Base-by-base conservation (phyloP, 2,329 filamentous ascomycete genomes). In the Cercospora sp. region DNA sequence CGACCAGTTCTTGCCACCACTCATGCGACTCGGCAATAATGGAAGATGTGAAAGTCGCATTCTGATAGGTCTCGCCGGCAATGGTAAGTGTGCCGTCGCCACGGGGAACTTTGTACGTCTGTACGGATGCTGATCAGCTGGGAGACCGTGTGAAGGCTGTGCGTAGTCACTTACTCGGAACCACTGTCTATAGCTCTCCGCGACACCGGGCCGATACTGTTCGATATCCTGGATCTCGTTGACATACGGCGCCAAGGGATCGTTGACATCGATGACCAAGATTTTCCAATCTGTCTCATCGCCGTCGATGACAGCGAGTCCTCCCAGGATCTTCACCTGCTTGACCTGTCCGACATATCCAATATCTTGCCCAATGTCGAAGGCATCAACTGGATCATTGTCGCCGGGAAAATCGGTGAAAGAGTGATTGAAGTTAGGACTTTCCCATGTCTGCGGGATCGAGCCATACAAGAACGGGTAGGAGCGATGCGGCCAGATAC, bases 361-460 rank as follows among this genome's bases (percentile, higher is more conserved):
- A 42, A 62, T 48, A 2, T 62, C 40, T 7, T 62, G 60, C 8
- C 60, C 60, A 12, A 62, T 62, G 5, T 62, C 60, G 33, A 62
- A 45, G 3, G 60, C 60, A 33, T 62, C 40, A n/a, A 62, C 26
- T 26, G 60, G 60, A 62, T 62, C 60, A 48, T 62, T 62, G 36
- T 62, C 60, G 26, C 60, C 42, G 0, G 60, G 60, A 20, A 62
- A 16, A 7, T 26, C n/a, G 23, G 60, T 62, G 60, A 62, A 51
- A 18, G 60, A 51, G 40, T 62, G 60, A 9, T 62, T 62, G 26
- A 48, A 18, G 16, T 62, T 62, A 7, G 60, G 60, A 45, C 18
- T 62, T n/a, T 51, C 60, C 60, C 60, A 62, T n/a, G 60, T 62
- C 33, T 62, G 60, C 26, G 60, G 60, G 20, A 62, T 51, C 9